Conservation (phyloP, 139 green algal genomes). For the Chlorella sp. region DNA sequence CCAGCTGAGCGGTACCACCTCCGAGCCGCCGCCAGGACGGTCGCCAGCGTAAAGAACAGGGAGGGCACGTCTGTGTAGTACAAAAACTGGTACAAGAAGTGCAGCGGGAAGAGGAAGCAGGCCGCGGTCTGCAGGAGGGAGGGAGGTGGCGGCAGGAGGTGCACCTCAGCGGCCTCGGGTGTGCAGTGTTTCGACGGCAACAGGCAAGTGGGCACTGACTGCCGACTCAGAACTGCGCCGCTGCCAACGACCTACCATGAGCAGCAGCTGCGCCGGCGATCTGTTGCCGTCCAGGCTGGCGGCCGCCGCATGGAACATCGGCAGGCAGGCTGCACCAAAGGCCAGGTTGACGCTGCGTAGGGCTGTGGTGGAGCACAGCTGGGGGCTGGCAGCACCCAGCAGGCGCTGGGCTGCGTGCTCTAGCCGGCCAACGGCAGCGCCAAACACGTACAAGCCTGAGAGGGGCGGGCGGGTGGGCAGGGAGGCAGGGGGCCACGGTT, state of each 20-base stretch:
- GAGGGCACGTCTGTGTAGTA: conserved; percentile 95
- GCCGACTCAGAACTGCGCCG: background rate
- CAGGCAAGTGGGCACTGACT: too few relatives aligned
- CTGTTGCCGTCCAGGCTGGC: background rate
- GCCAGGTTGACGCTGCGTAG: conserved; percentile 73
- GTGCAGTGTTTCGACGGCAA: too few relatives aligned
- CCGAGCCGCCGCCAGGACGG: conserved; percentile 44
- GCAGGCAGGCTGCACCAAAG: conserved; percentile 57
- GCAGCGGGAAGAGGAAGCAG: conserved; percentile 70
- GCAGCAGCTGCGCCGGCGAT: background rate
- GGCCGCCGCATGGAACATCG: conserved; percentile 20
- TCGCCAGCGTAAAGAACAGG: conserved; percentile 66
- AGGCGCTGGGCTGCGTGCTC: background rate
- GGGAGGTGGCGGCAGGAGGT: background rate
- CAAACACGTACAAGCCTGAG: conserved; percentile 83
- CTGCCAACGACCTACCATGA: conserved; percentile 34
- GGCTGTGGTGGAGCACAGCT: conserved; percentile 53
- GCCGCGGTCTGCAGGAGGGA: conserved; percentile 38
- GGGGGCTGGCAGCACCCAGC: background rate
- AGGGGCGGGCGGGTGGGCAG: too few relatives aligned
- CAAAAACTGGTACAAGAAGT: conserved; percentile 92
- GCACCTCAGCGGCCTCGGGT: too few relatives aligned
- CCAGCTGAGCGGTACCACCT: conserved; percentile 21
- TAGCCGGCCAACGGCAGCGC: conserved; percentile 19
- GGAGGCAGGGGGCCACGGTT: too few relatives aligned